These are phyloP conservation scores for Pisolithus marmoratus DNA, from an alignment of 768 basidiomycete species.

Conservation along the genomic window DNA sequence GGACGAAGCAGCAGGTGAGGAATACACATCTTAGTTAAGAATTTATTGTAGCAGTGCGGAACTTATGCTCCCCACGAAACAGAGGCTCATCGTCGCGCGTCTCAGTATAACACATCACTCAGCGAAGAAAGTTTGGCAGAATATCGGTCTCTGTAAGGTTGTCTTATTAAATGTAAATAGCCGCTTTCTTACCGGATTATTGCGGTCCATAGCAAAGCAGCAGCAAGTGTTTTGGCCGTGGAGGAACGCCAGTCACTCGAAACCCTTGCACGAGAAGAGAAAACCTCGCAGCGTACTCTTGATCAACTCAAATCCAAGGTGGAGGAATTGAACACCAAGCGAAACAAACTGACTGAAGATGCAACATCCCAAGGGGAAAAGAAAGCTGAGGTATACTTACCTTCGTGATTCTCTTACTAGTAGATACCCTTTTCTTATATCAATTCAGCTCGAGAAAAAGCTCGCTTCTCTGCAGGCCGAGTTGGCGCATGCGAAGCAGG, in stretches of 20 bases:
- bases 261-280: slow-evolving; percentile 75
- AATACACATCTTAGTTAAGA: too few relatives aligned
- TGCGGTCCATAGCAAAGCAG: slow-evolving; percentile 54
- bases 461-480: slow-evolving; percentile 52
- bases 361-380: slow-evolving; percentile 39
- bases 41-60: too few relatives aligned
- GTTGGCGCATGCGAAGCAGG: slow-evolving; percentile 60
- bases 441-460: slow-evolving; percentile 50
- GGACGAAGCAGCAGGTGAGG: slow-evolving; percentile 71
- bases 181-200: background rate
- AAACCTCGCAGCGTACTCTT: slow-evolving; percentile 60
- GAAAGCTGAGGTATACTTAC: slow-evolving; percentile 49
- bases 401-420: background rate
- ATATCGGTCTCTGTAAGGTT: slow-evolving; percentile 42
- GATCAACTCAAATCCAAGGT: slow-evolving; percentile 64
- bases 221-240: slow-evolving; percentile 73
- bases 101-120: slow-evolving; percentile 70
- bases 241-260: slow-evolving; percentile 86
- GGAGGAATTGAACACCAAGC: slow-evolving; percentile 56
- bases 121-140: slow-evolving; percentile 82
- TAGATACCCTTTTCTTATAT: slow-evolving; percentile 15
- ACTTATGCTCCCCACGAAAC: too few relatives aligned
- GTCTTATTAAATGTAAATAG: background rate
- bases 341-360: slow-evolving; percentile 52
- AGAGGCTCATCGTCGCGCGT: slow-evolving; percentile 73